Percentiles rank a stretch among this genome's conserved stretches.
Evolutionary conservation across 768 basidiomycete genomes (phyloP).

Genomic region (Hygrophorus russula): DNA sequence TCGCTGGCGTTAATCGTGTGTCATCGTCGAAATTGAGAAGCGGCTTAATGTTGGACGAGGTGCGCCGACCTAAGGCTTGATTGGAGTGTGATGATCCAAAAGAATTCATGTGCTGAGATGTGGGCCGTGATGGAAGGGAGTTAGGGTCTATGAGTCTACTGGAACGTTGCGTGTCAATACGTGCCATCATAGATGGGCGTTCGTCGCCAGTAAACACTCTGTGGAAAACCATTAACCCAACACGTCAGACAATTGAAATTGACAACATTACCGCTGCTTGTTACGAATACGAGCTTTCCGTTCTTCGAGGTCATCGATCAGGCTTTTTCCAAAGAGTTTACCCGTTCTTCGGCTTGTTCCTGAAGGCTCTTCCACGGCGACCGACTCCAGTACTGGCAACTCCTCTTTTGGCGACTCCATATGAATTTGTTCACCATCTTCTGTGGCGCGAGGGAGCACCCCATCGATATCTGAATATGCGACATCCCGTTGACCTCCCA

Average conservation of each 20-base stretch:
- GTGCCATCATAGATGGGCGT: constrained; percentile 89
- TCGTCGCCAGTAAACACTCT: constrained; percentile 86
- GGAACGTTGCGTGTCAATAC: constrained; percentile 38
- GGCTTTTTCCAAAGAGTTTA: constrained; percentile 75
- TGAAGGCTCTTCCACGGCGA: constrained; percentile 17
- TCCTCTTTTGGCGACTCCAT: constrained; percentile 32
- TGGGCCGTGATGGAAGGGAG: constrained; percentile 39
- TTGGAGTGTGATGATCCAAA: constrained; percentile 27
- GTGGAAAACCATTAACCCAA: constrained; percentile 1
- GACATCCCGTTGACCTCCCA: constrained; percentile 56
- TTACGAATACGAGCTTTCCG: constrained; percentile 75
- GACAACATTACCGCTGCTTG: constrained; percentile 59
- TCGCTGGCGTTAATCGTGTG: constrained; percentile 19
- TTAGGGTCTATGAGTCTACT: constrained; percentile 70
- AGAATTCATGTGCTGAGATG: constrained; percentile 31
- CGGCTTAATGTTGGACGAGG: constrained; percentile 48
- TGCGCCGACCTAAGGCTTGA: constrained; percentile 30
- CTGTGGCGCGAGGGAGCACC: constrained; percentile 56
- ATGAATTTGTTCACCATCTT: constrained; percentile 71
- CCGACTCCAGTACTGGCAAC: constrained; percentile 14
- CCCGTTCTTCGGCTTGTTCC: constrained; percentile 53
- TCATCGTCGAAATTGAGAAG: constrained; percentile 55
- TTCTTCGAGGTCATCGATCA: constrained; percentile 82
- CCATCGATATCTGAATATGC: constrained; percentile 49
- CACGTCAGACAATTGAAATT: background rate